These are phyloP conservation scores for Penicillium sp. DNA, from an alignment of 2,329 filamentous ascomycete genomes.

Conservation along the genomic window DNA sequence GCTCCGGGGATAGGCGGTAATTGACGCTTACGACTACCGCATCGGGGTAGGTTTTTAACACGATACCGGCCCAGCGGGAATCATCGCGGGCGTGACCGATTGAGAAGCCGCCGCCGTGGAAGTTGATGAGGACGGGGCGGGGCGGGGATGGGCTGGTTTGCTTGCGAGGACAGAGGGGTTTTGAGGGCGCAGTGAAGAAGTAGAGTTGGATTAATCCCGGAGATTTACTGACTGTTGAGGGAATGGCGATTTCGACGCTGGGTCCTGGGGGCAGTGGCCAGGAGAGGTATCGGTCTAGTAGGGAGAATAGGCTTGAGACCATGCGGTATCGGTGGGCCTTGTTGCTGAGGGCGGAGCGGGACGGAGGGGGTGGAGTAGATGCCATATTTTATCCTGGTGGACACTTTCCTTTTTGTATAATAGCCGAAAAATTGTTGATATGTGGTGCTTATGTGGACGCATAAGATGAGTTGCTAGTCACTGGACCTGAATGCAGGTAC, in stretches of 20 bases:
- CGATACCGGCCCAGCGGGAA: slow-evolving; percentile 17
- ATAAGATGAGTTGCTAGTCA: slow-evolving; percentile 2
- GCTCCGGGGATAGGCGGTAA: slow-evolving; percentile 28
- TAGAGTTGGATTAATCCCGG: slow-evolving; percentile 16
- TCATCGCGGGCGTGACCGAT: slow-evolving; percentile 22
- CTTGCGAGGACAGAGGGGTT: not conserved
- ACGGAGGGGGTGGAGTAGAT: not conserved
- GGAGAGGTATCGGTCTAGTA: slow-evolving; percentile 21
- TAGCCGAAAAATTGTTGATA: not conserved
- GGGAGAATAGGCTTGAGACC: slow-evolving; percentile 13
- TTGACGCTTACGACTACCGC: slow-evolving; percentile 25
- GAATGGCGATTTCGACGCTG: slow-evolving; percentile 15
- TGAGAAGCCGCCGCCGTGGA: slow-evolving; percentile 25
- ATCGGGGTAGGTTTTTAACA: slow-evolving; percentile 13
- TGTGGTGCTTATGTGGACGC: not conserved
- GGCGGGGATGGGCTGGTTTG: not conserved
- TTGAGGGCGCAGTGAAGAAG: slow-evolving; percentile 15
- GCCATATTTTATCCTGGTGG: not conserved
- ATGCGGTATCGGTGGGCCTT: slow-evolving; percentile 18
- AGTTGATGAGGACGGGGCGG: slow-evolving; percentile 21
- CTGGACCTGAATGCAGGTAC: not conserved
- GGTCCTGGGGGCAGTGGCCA: slow-evolving; percentile 14
- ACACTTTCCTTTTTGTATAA: not conserved
- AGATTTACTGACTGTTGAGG: slow-evolving; percentile 17
- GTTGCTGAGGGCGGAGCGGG: slow-evolving; percentile 8